phyloP scores from a whole-genome alignment of 1,284 basidiomycete species.

The Ganoderma multipileum region DNA sequence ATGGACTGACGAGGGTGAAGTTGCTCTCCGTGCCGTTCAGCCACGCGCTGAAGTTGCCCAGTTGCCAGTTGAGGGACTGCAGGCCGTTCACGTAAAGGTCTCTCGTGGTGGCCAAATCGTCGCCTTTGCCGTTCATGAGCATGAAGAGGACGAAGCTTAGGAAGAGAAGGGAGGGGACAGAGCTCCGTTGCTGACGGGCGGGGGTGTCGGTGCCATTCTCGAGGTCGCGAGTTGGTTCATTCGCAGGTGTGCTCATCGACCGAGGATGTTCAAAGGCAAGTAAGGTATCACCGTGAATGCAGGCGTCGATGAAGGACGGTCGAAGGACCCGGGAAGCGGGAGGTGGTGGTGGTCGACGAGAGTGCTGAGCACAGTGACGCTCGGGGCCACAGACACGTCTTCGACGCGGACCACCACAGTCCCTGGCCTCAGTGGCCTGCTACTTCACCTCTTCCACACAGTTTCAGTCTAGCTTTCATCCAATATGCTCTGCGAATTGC shows the following conservation, averaged over 20 bases:
- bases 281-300: not conserved
- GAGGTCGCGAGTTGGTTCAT: slow-evolving; percentile 21
- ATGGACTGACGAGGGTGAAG: slow-evolving; percentile 67
- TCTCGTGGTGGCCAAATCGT: slow-evolving; percentile 61
- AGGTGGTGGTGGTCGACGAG: not conserved
- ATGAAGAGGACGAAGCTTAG: slow-evolving; percentile 77
- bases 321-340: not conserved
- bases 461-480: not conserved
- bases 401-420: not conserved
- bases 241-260: slow-evolving; percentile 23
- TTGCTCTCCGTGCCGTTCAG: slow-evolving; percentile 70
- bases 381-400: not conserved
- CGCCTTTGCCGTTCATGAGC: slow-evolving; percentile 69
- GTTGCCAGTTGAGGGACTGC: slow-evolving; percentile 59
- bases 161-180: slow-evolving; percentile 77
- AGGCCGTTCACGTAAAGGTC: slow-evolving; percentile 72
- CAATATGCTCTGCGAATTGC: not conserved
- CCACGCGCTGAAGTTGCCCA: slow-evolving; percentile 78
- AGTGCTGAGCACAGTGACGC: not conserved
- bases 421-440: not conserved
- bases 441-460: not conserved
- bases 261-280: not conserved
- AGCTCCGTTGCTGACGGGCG: slow-evolving; percentile 52
- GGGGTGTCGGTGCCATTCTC: slow-evolving; percentile 26
- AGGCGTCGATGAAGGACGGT: not conserved